Conservation (phyloP, 1,139 yeast genomes). For the Candida tunisiensis region DNA sequence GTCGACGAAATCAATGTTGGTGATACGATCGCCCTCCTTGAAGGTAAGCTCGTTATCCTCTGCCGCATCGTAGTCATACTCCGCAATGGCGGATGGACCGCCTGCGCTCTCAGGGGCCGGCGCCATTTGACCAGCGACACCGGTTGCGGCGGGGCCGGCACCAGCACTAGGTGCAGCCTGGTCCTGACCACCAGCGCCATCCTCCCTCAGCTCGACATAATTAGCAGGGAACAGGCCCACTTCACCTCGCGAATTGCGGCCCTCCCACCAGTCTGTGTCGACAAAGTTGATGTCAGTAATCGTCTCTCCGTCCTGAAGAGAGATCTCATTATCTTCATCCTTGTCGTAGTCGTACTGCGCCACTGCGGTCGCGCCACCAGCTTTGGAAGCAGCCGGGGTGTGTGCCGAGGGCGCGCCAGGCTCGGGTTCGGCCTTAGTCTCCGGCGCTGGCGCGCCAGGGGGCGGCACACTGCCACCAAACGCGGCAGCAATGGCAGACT, state of each 20-base stretch:
- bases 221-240: constrained; percentile 64
- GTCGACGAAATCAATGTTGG: constrained; percentile 75
- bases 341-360: constrained; percentile 49
- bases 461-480: constrained; percentile 4
- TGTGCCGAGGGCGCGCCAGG: constrained; percentile 3
- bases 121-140: not conserved
- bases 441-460: constrained; percentile 6
- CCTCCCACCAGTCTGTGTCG: constrained; percentile 78
- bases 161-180: constrained; percentile 6
- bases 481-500: constrained; percentile 3
- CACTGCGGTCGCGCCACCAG: constrained; percentile 25
- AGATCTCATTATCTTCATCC: constrained; percentile 63
- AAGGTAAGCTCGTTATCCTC: constrained; percentile 83
- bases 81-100: constrained; percentile 46
- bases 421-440: constrained; percentile 4
- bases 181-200: constrained; percentile 8
- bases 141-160: not conserved
- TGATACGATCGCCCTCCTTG: constrained; percentile 65
- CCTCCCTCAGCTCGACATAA: constrained; percentile 39
- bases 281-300: constrained; percentile 50
- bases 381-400: constrained; percentile 1
- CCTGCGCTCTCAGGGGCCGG: constrained; percentile 3
- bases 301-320: constrained; percentile 45
- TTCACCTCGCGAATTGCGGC: constrained; percentile 41
- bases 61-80: constrained; percentile 73